phyloP scores from a whole-genome alignment of 75 land plant species.

The Sequoia sempervirens region DNA sequence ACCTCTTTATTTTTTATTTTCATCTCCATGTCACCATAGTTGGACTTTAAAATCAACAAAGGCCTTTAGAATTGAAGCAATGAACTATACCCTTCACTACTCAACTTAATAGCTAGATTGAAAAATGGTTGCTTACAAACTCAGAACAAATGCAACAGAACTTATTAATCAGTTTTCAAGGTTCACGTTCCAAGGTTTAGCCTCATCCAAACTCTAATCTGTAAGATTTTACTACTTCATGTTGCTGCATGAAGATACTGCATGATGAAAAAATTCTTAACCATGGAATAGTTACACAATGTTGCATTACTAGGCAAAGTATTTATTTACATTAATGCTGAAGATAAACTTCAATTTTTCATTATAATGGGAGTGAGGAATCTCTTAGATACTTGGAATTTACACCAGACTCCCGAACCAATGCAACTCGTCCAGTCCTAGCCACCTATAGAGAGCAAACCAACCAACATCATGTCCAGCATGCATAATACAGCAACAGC shows the following conservation, averaged over 20 bases:
- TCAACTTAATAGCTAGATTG: background rate
- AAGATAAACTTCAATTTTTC: slow-evolving; percentile 5
- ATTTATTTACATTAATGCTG: background rate
- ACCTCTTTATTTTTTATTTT: background rate
- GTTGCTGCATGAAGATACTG: background rate
- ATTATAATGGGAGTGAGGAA: slow-evolving; percentile 23
- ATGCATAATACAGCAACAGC: background rate
- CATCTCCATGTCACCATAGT: background rate
- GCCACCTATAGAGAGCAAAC: slow-evolving; percentile 41
- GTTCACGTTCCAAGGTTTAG: background rate
- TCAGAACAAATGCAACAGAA: background rate
- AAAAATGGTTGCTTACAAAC: background rate
- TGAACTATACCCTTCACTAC: background rate
- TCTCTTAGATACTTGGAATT: slow-evolving; percentile 49
- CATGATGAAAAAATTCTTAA: background rate
- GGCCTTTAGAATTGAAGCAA: background rate
- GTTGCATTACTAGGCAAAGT: background rate
- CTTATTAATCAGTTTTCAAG: background rate
- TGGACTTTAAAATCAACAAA: background rate
- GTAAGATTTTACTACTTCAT: background rate
- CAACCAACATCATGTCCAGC: slow-evolving; percentile 2
- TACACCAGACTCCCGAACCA: slow-evolving; percentile 62
- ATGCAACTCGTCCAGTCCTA: slow-evolving; percentile 67
- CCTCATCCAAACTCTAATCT: background rate
- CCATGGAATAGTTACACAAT: background rate